Conservation (phyloP, 2,329 filamentous ascomycete genomes). For the Fusarium sp. region DNA sequence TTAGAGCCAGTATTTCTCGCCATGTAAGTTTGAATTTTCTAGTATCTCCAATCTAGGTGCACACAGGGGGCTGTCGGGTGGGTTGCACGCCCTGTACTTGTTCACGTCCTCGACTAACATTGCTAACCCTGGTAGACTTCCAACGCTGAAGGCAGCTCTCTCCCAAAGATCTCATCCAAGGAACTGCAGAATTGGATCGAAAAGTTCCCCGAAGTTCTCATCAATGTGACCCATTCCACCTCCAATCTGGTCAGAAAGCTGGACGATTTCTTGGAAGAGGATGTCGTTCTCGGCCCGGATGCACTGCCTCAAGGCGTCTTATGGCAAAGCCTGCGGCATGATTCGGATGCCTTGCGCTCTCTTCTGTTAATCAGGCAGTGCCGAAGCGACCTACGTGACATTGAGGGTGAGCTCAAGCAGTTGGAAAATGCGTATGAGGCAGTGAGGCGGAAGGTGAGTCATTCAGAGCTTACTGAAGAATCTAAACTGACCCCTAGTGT, state of each 20-base stretch:
- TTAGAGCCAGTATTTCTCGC: neutral
- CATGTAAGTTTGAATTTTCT: constrained; percentile 1
- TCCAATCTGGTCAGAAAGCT: neutral
- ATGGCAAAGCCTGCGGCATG: constrained; percentile 1
- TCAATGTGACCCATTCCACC: neutral
- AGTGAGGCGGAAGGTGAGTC: neutral
- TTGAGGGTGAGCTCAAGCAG: neutral
- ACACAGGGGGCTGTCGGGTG: too few species aligned
- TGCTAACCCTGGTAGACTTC: neutral
- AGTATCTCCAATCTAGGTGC: too few species aligned
- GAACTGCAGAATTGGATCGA: constrained; percentile 5
- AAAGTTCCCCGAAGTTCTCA: neutral
- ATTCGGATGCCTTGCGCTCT: neutral
- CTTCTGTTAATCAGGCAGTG: neutral
- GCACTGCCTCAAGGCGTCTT: constrained; percentile 7
- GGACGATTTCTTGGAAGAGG: neutral
- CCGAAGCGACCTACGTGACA: neutral
- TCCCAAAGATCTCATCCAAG: neutral
- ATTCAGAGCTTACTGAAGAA: rapidly evolving
- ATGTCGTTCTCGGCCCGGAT: neutral
- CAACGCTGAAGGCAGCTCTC: neutral
- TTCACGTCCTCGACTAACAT: neutral
- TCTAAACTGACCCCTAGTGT: neutral
- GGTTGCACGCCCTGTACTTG: too few species aligned
- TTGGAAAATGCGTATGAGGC: neutral